A percentile compares a stretch with the other conserved stretches of the same genome.
Evolutionary conservation across 1,139 yeast species (phyloP).

Genomic region (Scheffersomyces cryptocercus): DNA sequence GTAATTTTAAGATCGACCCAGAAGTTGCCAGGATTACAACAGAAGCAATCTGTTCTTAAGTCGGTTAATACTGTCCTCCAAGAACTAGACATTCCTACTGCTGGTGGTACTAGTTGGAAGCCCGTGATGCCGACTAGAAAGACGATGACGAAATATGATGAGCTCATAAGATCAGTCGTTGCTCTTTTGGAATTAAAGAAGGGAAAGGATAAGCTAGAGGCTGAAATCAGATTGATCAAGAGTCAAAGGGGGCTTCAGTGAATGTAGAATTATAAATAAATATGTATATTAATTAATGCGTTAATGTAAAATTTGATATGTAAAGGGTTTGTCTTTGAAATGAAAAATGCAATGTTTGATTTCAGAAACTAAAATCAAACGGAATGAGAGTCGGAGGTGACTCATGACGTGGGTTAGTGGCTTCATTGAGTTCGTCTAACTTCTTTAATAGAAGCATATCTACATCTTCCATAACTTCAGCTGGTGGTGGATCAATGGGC

Average conservation of each 20-base stretch:
- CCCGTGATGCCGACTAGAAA: slow-evolving; percentile 89
- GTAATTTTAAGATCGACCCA: slow-evolving; percentile 76
- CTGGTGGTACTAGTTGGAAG: slow-evolving; percentile 53
- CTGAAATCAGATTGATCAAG: slow-evolving; percentile 68
- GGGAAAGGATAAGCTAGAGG: slow-evolving; percentile 83
- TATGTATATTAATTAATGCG: neutral
- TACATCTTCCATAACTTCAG: neutral
- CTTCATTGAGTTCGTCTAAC: neutral
- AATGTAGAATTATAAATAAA: neutral
- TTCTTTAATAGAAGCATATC: neutral
- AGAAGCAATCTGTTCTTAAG: slow-evolving; percentile 64
- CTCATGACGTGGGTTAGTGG: too few relatives aligned
- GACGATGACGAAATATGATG: slow-evolving; percentile 79
- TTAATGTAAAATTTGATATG: neutral
- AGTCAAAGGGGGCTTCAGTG: slow-evolving; percentile 43
- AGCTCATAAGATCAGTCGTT: slow-evolving; percentile 68
- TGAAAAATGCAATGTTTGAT: neutral
- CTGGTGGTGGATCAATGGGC: slow-evolving; percentile 1
- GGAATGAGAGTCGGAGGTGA: neutral
- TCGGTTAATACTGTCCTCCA: slow-evolving; percentile 73
- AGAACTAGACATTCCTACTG: slow-evolving; percentile 75
- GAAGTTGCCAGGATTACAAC: slow-evolving; percentile 47
- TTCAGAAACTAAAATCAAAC: slow-evolving; percentile 1
- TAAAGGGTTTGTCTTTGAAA: neutral
- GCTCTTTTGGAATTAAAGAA: slow-evolving; percentile 80